phyloP scores from a whole-genome alignment of 331 rosid genomes.

The Acacia pycnantha region DNA sequence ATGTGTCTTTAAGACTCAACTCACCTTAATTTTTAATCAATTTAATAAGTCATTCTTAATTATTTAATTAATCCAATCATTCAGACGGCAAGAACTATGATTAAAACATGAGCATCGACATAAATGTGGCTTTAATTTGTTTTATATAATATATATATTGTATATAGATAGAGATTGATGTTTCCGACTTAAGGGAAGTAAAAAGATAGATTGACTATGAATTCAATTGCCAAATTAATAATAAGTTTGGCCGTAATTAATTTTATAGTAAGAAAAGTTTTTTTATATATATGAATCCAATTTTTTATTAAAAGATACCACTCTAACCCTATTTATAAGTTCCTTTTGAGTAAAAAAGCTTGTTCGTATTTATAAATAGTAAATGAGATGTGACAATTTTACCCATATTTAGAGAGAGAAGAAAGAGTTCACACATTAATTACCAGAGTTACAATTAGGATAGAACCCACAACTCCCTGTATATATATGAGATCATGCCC shows the following conservation, averaged over 20 bases:
- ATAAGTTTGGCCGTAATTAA: neutral
- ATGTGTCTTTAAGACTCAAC: too few species aligned
- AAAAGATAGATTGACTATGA: neutral
- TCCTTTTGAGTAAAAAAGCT: too few species aligned
- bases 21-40: too few species aligned
- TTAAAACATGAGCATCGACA: neutral
- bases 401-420: too few species aligned
- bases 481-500: too few species aligned
- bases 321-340: too few species aligned
- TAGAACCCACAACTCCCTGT: too few species aligned
- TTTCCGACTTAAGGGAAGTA: neutral
- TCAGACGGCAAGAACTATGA: neutral
- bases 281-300: neutral
- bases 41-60: neutral
- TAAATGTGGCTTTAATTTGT: neutral
- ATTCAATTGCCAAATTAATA: neutral
- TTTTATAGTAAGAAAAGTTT: neutral
- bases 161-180: neutral
- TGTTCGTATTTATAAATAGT: too few species aligned
- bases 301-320: too few species aligned
- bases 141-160: neutral
- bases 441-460: too few species aligned
- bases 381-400: too few species aligned
- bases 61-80: neutral
- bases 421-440: too few species aligned